Evolutionary conservation across 805 yeast genomes (phyloP).

Genomic region (Saccharomycopsis oosterbeekiorum): DNA sequence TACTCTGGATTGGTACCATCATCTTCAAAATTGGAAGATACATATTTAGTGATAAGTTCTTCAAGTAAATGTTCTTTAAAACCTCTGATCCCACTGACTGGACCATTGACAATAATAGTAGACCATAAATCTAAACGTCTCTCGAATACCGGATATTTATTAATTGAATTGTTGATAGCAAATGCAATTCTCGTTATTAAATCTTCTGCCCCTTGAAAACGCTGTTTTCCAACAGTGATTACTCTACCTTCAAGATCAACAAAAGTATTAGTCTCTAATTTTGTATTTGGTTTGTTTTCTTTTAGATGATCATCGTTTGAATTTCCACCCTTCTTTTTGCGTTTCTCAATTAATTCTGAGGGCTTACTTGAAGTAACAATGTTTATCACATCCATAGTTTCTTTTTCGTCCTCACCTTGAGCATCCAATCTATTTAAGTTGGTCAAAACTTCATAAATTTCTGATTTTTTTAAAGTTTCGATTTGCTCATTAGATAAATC

Average conservation of each 20-base stretch:
- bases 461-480: slow-evolving; percentile 63
- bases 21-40: slow-evolving; percentile 29
- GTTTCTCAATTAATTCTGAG: slow-evolving; percentile 47
- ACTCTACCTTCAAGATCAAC: slow-evolving; percentile 46
- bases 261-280: slow-evolving; percentile 65
- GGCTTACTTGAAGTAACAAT: slow-evolving; percentile 73
- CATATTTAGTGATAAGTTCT: slow-evolving; percentile 45
- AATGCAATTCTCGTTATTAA: slow-evolving; percentile 46
- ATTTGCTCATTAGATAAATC: slow-evolving; percentile 46
- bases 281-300: slow-evolving; percentile 30
- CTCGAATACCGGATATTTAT: slow-evolving; percentile 36
- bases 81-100: slow-evolving; percentile 67
- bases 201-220: slow-evolving; percentile 69
- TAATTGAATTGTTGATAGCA: slow-evolving; percentile 35
- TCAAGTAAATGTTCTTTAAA: slow-evolving; percentile 60
- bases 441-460: slow-evolving; percentile 69
- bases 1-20: slow-evolving; percentile 23
- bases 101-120: slow-evolving; percentile 69
- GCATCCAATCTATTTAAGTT: slow-evolving; percentile 44
- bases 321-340: slow-evolving; percentile 25
- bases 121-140: slow-evolving; percentile 80
- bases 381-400: slow-evolving; percentile 79
- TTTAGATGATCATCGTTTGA: slow-evolving; percentile 24
- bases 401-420: slow-evolving; percentile 46
- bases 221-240: slow-evolving; percentile 74